A percentile compares a stretch with the other conserved stretches of the same genome.
phyloP scores from a whole-genome alignment of 2,329 filamentous ascomycete species.

The Alternaria gansuensis region DNA sequence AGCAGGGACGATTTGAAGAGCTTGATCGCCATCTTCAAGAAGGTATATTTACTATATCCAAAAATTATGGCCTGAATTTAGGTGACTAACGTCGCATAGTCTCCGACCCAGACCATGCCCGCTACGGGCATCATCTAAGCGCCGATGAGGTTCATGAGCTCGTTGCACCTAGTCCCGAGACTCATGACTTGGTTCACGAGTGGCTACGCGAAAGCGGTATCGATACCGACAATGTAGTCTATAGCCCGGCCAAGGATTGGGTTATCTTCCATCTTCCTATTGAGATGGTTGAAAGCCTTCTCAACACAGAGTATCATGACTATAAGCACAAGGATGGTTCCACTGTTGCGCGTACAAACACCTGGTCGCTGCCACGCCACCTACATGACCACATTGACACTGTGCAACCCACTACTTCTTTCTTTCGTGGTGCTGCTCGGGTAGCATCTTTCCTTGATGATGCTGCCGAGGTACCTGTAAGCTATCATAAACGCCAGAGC shows the following conservation, averaged over 20 bases:
- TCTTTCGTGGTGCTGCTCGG: slow-evolving; percentile 52
- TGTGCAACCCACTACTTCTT: slow-evolving; percentile 69
- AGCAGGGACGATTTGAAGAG: slow-evolving; percentile 65
- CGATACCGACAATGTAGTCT: slow-evolving; percentile 54
- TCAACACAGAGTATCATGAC: slow-evolving; percentile 60
- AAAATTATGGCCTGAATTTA: no score
- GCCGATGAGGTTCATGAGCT: slow-evolving; percentile 63
- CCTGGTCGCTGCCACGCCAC: slow-evolving; percentile 67
- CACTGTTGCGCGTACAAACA: slow-evolving; percentile 61
- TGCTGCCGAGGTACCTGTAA: slow-evolving; percentile 34
- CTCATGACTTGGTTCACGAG: slow-evolving; percentile 62
- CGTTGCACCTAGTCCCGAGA: slow-evolving; percentile 63
- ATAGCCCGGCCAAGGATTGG: slow-evolving; percentile 67
- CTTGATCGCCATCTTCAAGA: slow-evolving; percentile 65
- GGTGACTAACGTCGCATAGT: slow-evolving; percentile 22
- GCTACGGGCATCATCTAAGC: slow-evolving; percentile 65
- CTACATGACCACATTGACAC: slow-evolving; percentile 67
- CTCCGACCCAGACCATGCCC: slow-evolving; percentile 58
- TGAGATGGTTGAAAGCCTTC: slow-evolving; percentile 61
- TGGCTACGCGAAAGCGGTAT: slow-evolving; percentile 66
- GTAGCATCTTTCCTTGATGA: slow-evolving; percentile 39
- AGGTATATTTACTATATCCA: slow-evolving; percentile 45
- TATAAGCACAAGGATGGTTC: slow-evolving; percentile 66
- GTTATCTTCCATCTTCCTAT: slow-evolving; percentile 64
- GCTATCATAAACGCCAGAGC: slow-evolving; percentile 44